Evolutionary conservation across 2,329 filamentous ascomycete species (phyloP), one percentile per base, ranked within the genome.

Genomic region (Cytospora chrysosperma): DNA sequence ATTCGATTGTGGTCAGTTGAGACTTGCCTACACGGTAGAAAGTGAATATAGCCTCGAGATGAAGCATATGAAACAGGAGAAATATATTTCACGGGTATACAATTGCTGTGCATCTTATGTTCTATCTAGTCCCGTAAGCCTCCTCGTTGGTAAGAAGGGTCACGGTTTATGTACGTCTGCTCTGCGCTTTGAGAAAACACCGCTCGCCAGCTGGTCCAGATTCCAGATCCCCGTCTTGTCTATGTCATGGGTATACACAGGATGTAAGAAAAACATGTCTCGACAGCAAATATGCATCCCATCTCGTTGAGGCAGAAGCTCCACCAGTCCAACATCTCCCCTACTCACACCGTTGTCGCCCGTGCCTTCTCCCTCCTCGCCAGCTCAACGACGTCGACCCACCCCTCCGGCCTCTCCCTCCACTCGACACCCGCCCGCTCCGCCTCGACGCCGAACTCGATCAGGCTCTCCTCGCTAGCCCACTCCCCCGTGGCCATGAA

Each of bases 401-500:
- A 83, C 56, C 69, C 73, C 1, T 72, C 72, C 13, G 79, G 77
- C 53, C 72, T 69, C 21, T 70, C 66, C 60, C 71, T 73, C 55
- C 73, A 67, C 55, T 75, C 75, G 0, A 34, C 24, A 8, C 76
- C 76, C 2, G 77, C 69, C 21, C 74, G 72, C 69, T 84, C 81
- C 0, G 75, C 78, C 55, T 83, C 79, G 3, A 78, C 70, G 0
- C 78, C 83, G 64, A 84, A 83, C 51, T 76, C 72, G 56, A 85
- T 65, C 67, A 85, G 69, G 3, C 75, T 72, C 58, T 81, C 77
- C 69, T 85, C 83, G 4, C 75, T 75, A 1, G 79, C 81, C 83
- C 83, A 85, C 68, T 85, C 83, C 0, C 80, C 82, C 54, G 78
- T 81, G 1, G 78, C 82, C 82, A 85, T 85, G 34, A 85, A 69